These are phyloP conservation scores for Monilinia fructigena DNA, from an alignment of 2,329 filamentous ascomycete genomes.

Conservation along the genomic window DNA sequence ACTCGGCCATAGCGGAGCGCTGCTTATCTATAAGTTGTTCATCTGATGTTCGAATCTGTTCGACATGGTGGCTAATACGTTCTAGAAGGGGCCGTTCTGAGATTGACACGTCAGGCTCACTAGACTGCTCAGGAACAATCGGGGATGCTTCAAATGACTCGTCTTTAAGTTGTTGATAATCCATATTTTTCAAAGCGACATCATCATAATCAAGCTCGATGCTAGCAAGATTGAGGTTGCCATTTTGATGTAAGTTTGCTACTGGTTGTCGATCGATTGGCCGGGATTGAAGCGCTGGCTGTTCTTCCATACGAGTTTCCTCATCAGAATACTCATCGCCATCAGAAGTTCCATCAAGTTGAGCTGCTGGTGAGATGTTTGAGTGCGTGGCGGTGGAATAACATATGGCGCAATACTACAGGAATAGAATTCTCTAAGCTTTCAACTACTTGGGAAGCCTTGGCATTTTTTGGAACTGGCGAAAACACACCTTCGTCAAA, in stretches of 20 bases:
- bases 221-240: neutral
- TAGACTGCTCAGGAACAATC: neutral
- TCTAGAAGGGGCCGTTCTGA: slow-evolving; percentile 17
- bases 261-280: neutral
- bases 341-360: slow-evolving; percentile 5
- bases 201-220: slow-evolving; percentile 20
- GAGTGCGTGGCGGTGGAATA: slow-evolving; percentile 4
- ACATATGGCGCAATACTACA: neutral
- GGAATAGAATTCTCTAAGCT: neutral
- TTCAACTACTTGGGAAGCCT: slow-evolving; percentile 9
- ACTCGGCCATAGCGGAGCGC: slow-evolving; percentile 20
- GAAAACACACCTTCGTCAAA: slow-evolving; percentile 9
- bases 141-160: slow-evolving; percentile 22
- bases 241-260: neutral
- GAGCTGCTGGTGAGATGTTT: neutral
- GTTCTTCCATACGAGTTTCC: neutral
- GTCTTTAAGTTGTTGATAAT: slow-evolving; percentile 14
- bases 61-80: slow-evolving; percentile 5
- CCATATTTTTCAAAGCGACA: slow-evolving; percentile 15
- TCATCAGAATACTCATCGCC: slow-evolving; percentile 12
- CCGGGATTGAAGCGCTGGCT: slow-evolving; percentile 17
- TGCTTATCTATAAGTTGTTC: neutral
- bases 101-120: slow-evolving; percentile 14
- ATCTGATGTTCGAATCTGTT: neutral
- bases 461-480: slow-evolving; percentile 1